Percentiles rank a stretch among this genome's conserved stretches.
Evolutionary conservation across 2,329 filamentous ascomycete genomes (phyloP).

Genomic region (Fusarium verticillioides): DNA sequence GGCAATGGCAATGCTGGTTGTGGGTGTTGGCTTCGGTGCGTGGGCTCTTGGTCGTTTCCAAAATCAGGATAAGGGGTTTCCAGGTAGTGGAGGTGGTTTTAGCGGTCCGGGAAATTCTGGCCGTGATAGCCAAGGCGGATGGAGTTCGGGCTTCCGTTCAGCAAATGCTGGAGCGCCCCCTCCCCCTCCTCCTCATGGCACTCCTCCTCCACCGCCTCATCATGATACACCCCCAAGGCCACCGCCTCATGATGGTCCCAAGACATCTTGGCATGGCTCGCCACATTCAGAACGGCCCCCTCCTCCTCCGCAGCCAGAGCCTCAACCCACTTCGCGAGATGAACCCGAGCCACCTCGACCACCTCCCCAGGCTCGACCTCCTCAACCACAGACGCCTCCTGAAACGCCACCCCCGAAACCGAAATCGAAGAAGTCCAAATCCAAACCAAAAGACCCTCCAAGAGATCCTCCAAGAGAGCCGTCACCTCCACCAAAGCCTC

Average conservation of each 20-base stretch:
- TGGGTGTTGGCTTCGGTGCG: constrained; percentile 79
- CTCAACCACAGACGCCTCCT: constrained; percentile 34
- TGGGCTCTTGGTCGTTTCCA: constrained; percentile 69
- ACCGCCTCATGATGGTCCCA: constrained; percentile 49
- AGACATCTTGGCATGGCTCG: constrained; percentile 53
- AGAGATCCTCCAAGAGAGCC: constrained; percentile 24
- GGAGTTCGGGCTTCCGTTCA: constrained; percentile 47
- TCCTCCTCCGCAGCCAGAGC: constrained; percentile 38
- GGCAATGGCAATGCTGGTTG: constrained; percentile 76
- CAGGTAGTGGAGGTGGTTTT: constrained; percentile 32
- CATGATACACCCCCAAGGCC: constrained; percentile 42
- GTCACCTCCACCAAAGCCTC: constrained; percentile 38
- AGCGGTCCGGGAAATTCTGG: constrained; percentile 38
- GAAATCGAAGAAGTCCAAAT: constrained; percentile 25
- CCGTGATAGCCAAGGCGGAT: constrained; percentile 45
- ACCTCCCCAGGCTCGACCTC: constrained; percentile 31
- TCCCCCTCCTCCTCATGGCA: constrained; percentile 46
- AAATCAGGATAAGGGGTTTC: constrained; percentile 41
- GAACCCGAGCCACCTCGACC: constrained; percentile 40
- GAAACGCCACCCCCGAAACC: constrained; percentile 42
- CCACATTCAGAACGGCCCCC: constrained; percentile 40
- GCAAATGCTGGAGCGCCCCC: constrained; percentile 50
- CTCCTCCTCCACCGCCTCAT: constrained; percentile 52
- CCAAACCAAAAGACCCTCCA: constrained; percentile 26
- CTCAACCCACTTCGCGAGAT: constrained; percentile 29